A percentile compares a stretch with the other conserved stretches of the same genome.
Evolutionary conservation across 2,329 filamentous ascomycete species (phyloP).

Genomic region (Phaeosphaeriaceae sp.): DNA sequence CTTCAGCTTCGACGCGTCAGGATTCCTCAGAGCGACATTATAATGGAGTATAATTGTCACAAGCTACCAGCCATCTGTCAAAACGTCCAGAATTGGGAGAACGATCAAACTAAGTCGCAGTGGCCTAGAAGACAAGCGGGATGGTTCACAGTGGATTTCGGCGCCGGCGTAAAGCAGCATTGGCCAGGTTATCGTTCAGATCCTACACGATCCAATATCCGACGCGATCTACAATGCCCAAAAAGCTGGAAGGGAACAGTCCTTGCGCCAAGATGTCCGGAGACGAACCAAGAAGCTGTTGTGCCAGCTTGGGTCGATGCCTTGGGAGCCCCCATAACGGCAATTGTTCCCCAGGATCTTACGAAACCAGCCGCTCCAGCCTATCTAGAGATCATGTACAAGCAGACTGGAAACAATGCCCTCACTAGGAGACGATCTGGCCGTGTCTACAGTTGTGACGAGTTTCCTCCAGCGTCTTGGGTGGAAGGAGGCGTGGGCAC

Average conservation of each 20-base stretch:
- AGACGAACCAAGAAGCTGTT: conserved; percentile 21
- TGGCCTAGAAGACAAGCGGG: neutral
- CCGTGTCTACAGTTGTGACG: conserved; percentile 36
- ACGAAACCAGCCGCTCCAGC: neutral
- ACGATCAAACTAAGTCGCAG: neutral
- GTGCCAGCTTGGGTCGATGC: conserved; percentile 2
- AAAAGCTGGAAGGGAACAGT: conserved; percentile 7
- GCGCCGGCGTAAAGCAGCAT: neutral
- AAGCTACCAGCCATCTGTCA: conserved; percentile 13
- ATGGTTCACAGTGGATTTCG: neutral
- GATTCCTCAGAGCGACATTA: neutral
- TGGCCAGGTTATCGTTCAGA: neutral
- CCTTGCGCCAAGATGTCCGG: conserved; percentile 7
- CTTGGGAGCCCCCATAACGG: conserved; percentile 1
- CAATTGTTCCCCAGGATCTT: conserved; percentile 8
- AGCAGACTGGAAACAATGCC: neutral
- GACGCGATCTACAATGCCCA: conserved; percentile 6
- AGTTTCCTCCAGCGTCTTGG: conserved; percentile 37
- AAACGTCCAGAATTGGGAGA: conserved; percentile 7
- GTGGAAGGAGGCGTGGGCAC: conserved; percentile 32
- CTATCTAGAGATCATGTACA: neutral
- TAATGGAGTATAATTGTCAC: conserved; percentile 9
- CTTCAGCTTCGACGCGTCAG: neutral
- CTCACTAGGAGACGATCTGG: conserved; percentile 3
- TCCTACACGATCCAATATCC: neutral